phyloP scores from a whole-genome alignment of 2,329 filamentous ascomycete species.

The Penicillium janthinellum region DNA sequence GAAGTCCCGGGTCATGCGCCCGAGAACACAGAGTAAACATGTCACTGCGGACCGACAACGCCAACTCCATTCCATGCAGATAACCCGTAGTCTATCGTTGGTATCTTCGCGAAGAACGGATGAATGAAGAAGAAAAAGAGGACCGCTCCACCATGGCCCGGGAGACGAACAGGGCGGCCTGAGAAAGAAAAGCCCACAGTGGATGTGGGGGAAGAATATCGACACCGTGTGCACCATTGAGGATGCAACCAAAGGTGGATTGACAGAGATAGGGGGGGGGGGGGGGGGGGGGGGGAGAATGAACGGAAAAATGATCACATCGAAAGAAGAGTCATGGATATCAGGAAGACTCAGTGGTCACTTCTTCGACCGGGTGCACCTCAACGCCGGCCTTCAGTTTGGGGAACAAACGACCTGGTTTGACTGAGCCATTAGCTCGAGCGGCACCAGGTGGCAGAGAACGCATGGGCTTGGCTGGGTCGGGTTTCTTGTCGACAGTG shows the following conservation, averaged over 20 bases:
- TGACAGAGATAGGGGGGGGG: background rate
- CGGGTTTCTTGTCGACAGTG: slow-evolving; percentile 29
- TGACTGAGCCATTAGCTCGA: slow-evolving; percentile 36
- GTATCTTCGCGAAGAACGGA: slow-evolving; percentile 34
- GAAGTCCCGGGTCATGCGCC: background rate
- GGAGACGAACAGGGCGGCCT: background rate
- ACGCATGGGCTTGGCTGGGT: slow-evolving; percentile 38
- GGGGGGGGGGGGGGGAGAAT: background rate
- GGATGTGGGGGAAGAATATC: slow-evolving; percentile 8
- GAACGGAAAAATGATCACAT: slow-evolving; percentile 1
- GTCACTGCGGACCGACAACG: slow-evolving; percentile 18
- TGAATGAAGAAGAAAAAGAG: slow-evolving; percentile 8
- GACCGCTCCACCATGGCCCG: background rate
- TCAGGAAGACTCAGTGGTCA: slow-evolving; percentile 5
- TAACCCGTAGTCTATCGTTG: slow-evolving; percentile 37
- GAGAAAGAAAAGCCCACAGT: slow-evolving; percentile 9
- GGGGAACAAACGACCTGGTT: slow-evolving; percentile 29
- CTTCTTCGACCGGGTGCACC: background rate
- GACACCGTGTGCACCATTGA: slow-evolving; percentile 9
- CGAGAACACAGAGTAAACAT: slow-evolving; percentile 13
- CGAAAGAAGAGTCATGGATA: background rate
- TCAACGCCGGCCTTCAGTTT: slow-evolving; percentile 24
- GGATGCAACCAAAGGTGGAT: slow-evolving; percentile 20
- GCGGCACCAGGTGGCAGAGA: slow-evolving; percentile 37
- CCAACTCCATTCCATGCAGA: slow-evolving; percentile 28